Conservation (phyloP, 495 filamentous ascomycete species). For the Neurospora intermedia region DNA sequence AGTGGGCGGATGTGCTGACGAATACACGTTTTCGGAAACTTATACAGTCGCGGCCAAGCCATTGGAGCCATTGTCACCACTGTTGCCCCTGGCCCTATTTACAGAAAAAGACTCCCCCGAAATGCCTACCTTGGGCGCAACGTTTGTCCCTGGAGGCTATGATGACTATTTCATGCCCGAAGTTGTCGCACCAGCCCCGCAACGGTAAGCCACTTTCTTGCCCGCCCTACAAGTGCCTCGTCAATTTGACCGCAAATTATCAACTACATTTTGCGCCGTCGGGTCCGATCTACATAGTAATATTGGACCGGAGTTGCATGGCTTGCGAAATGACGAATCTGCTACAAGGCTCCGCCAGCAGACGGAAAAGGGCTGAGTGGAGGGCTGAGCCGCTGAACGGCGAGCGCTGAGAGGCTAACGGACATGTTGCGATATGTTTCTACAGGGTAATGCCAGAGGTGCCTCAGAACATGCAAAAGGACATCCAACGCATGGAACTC, state of each 20-base stretch:
- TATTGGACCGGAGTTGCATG: neutral
- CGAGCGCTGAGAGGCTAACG: slow-evolving; percentile 11
- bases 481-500: slow-evolving; percentile 78
- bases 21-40: slow-evolving; percentile 9
- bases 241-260: neutral
- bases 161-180: slow-evolving; percentile 80
- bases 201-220: slow-evolving; percentile 55
- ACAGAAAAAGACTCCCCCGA: slow-evolving; percentile 32
- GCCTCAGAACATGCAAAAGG: slow-evolving; percentile 75
- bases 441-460: slow-evolving; percentile 49
- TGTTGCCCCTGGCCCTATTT: neutral
- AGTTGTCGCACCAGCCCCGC: slow-evolving; percentile 60
- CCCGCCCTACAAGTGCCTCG: neutral
- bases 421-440: slow-evolving; percentile 4
- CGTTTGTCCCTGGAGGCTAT: slow-evolving; percentile 78
- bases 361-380: slow-evolving; percentile 6
- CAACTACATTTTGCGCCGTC: neutral
- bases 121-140: slow-evolving; percentile 57
- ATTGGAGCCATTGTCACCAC: slow-evolving; percentile 1
- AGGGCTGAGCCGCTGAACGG: slow-evolving; percentile 6
- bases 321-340: neutral
- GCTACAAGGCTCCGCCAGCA: slow-evolving; percentile 6
- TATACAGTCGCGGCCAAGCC: slow-evolving; percentile 31
- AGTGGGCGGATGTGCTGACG: slow-evolving; percentile 24
- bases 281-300: neutral